Base-by-base conservation (phyloP, 306 rosid species). In the Chamaecrista fasciculata region DNA sequence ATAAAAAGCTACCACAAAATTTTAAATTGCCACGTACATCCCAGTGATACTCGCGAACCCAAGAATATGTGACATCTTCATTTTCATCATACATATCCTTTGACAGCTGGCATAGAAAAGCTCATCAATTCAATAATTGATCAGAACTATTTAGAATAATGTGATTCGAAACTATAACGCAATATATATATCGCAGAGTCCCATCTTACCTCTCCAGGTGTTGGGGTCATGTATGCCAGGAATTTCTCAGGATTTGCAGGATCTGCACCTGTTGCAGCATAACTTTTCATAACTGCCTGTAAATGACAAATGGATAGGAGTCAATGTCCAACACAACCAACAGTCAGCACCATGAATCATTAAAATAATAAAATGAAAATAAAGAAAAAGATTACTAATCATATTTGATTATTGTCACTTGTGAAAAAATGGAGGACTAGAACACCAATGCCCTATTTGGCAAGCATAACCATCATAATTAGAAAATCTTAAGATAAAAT, bases 211-310 rank as follows among this genome's bases (percentile, higher is more conserved):
- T 95, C 97, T 73, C 90, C 94, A 2, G 85, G 95, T 76, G 96
- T 62, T 53, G 99, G 99, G 57, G 84, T 89, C 96, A 95, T 85
- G 83, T 95, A 91, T 7, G 97, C 97, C 81, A 95, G 81, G 89
- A 91, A 95, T 66, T 87, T 92, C 80, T 92, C 98, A 7, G 95
- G 87, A 76, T 94, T 89, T 46, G 81, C 80, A 14, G 89, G 86
- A 80, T 87, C 99, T 26, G 85, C 66, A 37, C 96, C 79, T 2
- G 88, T 62, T 47, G 87, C 85, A 74, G 73, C 85, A 48, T 91
- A 95, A 78, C 97, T 95, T 84, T 91, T 95, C 89, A 95, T 79
- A 63, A 95, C 63, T 23, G 99, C 99, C 99, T 95, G 95, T 23
- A 64, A 63, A 15, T 21, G 52, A 79, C 52, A 71, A 70, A 78